Conservation (phyloP, 352 stramenopile species). For the Globisporangium camurandrum region DNA sequence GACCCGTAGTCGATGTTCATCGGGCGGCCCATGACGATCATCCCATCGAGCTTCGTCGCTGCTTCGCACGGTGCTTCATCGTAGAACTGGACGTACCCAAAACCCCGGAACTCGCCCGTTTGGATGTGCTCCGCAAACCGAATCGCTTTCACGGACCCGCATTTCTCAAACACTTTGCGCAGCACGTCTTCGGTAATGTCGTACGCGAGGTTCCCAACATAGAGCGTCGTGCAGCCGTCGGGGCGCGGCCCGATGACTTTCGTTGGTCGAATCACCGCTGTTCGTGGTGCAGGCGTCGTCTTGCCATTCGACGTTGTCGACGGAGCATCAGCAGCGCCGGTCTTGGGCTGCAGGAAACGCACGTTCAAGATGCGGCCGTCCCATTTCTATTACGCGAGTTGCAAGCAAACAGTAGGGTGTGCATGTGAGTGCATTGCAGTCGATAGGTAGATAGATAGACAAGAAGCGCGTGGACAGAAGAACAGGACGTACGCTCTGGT, state of each 20-base stretch:
- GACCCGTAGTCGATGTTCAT: conserved; percentile 81
- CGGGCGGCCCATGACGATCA: conserved; percentile 75
- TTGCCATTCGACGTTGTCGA: too few relatives aligned
- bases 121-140: conserved; percentile 82
- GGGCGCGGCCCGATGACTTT: conserved; percentile 66
- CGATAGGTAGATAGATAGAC: neutral
- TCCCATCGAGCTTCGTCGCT: conserved; percentile 73
- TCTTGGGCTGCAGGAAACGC: conserved; percentile 76
- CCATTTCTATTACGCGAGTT: conserved; percentile 56
- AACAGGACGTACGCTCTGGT: conserved; percentile 35
- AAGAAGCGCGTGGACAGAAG: neutral
- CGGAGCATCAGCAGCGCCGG: too few relatives aligned
- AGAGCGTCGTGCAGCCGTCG: conserved; percentile 87
- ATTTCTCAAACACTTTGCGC: conserved; percentile 74
- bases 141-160: conserved; percentile 69
- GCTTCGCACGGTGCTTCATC: conserved; percentile 80
- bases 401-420: neutral
- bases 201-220: conserved; percentile 96
- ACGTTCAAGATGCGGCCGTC: conserved; percentile 76
- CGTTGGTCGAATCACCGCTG: conserved; percentile 9
- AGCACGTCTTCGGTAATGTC: conserved; percentile 86
- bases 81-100: conserved; percentile 92
- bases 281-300: too few relatives aligned
- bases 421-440: neutral
- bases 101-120: conserved; percentile 81